Evolutionary conservation across 495 filamentous ascomycete species (phyloP), one percentile per base, ranked within the genome.

Genomic region (Aspergillus carlsbadensis): DNA sequence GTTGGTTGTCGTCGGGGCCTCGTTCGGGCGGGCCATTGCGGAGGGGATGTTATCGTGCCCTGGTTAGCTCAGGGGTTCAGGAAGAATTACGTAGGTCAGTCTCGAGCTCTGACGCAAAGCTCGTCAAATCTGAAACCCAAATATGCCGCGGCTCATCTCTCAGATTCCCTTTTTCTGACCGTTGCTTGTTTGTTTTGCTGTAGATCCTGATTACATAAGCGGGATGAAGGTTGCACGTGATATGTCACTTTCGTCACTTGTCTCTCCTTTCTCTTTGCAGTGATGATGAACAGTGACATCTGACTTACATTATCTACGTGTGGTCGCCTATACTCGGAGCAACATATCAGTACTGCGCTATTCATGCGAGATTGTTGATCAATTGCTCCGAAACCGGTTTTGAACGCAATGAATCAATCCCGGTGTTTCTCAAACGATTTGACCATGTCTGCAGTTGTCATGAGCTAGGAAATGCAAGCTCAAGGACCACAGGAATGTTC

Each of bases 21-120:
- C 41, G 37, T 22, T 44, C 13, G 35, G 43, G 39, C 18, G 49
- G 50, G 60, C 54, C 56, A 62, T 65, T 43, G 60, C 34, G 50
- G 11, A 39, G 18, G 6, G 10, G 10, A 17, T 17, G 24, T 26
- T 15, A 24, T 26, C 41, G 42, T 22, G 39, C 8, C 17, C 42
- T 47, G 26, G 24, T 48, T 22, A 48, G 53, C 53, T 56, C 49
- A 34, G 20, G 29, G 34, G 17, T 7, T 11, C 22, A 18, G 13
- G 43, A 15, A n/a, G 3, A 29, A 29, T 29, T 29, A 4, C 4
- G 26, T 8, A 29, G 8, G 26, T 3, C 26, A 29, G 26, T 8
- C 26, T 46, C 22, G 14, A 49, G 42, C 52, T 46, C 52, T 15
- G 42, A 36, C 13, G 20, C 41, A 39, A 47, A 37, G 17, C 52